Evolutionary conservation across 441 rosid species (phyloP), one percentile per base, ranked within the genome.

Genomic region (Bruguiera hainesii): DNA sequence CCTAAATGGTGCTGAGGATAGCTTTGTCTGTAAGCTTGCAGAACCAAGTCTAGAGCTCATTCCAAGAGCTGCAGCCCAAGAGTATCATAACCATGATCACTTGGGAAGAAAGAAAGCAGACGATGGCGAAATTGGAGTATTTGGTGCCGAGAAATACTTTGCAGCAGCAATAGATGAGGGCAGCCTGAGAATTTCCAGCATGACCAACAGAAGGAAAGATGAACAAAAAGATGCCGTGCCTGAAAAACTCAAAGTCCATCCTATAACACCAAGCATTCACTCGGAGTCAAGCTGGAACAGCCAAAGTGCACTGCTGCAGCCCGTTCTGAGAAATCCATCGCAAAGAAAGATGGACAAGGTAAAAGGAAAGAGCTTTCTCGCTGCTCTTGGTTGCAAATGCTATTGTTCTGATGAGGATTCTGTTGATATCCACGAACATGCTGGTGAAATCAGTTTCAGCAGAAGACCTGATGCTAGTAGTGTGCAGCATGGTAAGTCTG

Each of bases 241-340:
- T 5, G 48, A 60, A 35, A 67, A 70, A 58, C 66, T 81, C 16
- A 65, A 70, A 50, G 25, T 68, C 53, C 76, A 49, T 19, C 68
- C 64, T n/a, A 87, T 80, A 66, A 78, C 93, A 35, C 85, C 83
- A 0, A 87, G 91, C 59, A 50, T 83, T 30, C 72, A 50, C 16
- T 89, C 98, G 23, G 86, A 85, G 63, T 84, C 86, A 15, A 89
- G 95, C 75, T 84, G 88, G 89, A 85, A 89, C 81, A 89, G 97
- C 81, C 96, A 86, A 63, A 87, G 70, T 16, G 71, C 81, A 15
- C 73, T 93, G 71, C 72, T 91, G 69, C 83, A 76, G 60, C 72
- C 68, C 63, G 70, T 64, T 63, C 23, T 60, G 48, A 74, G 81
- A 23, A 76, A 73, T 23, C 73, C 61, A 25, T 71, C 35, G 0